Conservation (phyloP, 352 stramenopile genomes). For the Plasmopara muralis region DNA sequence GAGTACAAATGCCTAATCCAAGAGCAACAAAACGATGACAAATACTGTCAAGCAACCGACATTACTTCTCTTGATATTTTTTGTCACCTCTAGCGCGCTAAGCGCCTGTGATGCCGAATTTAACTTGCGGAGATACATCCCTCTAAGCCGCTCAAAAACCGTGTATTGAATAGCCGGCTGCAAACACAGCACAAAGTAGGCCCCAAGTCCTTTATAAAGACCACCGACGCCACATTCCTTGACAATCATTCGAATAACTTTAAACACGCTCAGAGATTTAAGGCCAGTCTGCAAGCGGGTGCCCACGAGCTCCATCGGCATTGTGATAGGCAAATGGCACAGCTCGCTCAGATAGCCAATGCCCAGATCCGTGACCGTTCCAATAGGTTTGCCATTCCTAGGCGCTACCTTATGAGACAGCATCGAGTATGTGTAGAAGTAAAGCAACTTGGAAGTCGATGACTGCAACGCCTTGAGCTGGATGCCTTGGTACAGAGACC, state of each 20-base stretch:
- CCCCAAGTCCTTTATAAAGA: conserved; percentile 86
- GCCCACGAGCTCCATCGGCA: conserved; percentile 86
- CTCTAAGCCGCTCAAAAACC: conserved; percentile 90
- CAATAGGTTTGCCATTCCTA: conserved; percentile 51
- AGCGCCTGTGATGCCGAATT: conserved; percentile 52
- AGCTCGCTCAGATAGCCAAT: conserved; percentile 84
- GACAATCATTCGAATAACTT: conserved; percentile 61
- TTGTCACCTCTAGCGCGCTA: conserved; percentile 55
- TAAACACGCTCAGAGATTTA: conserved; percentile 37
- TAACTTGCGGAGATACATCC: conserved; percentile 56
- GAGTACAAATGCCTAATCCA: conserved; percentile 88
- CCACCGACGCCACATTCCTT: conserved; percentile 55
- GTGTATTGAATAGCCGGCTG: conserved; percentile 97
- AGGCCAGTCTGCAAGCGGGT: conserved; percentile 74
- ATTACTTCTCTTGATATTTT: neutral
- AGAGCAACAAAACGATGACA: neutral
- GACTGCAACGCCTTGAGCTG: conserved; percentile 83
- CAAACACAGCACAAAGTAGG: conserved; percentile 93
- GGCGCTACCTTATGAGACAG: conserved; percentile 56
- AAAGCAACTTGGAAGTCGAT: conserved; percentile 84
- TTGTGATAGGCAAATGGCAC: conserved; percentile 66
- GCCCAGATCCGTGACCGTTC: conserved; percentile 59
- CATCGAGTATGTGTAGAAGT: conserved; percentile 88
- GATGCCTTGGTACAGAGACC: conserved; percentile 73
- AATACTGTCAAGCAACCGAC: conserved; percentile 1